These are phyloP conservation scores for Sextonia rubra DNA, from an alignment of 164 flowering plant species.

Conservation along the genomic window DNA sequence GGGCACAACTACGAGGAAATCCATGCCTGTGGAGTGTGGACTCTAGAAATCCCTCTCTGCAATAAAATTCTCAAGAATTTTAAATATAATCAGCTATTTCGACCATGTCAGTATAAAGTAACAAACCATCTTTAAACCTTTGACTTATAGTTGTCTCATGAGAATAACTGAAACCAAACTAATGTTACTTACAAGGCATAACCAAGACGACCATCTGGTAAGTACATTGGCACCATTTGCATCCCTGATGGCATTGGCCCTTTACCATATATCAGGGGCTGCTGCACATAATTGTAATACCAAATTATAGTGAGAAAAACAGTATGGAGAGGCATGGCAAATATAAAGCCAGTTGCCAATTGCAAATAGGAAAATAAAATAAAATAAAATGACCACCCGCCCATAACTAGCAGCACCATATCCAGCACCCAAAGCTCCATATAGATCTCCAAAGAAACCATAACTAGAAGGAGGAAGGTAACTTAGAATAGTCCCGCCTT, in stretches of 20 bases:
- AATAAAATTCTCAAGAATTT: too few species aligned
- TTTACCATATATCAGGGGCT: conserved; percentile 95
- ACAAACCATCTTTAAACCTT: not conserved
- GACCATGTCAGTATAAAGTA: too few species aligned
- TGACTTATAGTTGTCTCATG: not conserved
- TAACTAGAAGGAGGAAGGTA: conserved; percentile 47
- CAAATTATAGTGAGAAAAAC: conserved; percentile 1
- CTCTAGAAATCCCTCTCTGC: too few species aligned
- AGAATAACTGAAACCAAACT: not conserved
- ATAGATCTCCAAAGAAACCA: conserved; percentile 62
- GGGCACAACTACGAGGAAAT: too few species aligned
- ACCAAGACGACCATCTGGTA: conserved; percentile 97
- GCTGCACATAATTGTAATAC: conserved; percentile 19
- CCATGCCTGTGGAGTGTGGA: too few species aligned
- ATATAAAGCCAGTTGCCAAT: not conserved
- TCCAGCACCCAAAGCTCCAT: conserved; percentile 56
- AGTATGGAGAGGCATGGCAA: not conserved
- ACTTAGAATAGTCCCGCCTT: conserved; percentile 36
- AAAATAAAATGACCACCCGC: conserved; percentile 37
- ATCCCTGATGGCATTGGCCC: conserved; percentile 95
- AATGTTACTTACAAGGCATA: conserved; percentile 85
- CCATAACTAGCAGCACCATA: conserved; percentile 60
- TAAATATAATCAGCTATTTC: too few species aligned
- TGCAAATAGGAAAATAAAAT: not conserved
- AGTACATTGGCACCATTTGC: conserved; percentile 99